A percentile compares a stretch with the other conserved stretches of the same genome.
phyloP scores from a whole-genome alignment of 768 basidiomycete genomes.

The Auricularia auricula-judae region DNA sequence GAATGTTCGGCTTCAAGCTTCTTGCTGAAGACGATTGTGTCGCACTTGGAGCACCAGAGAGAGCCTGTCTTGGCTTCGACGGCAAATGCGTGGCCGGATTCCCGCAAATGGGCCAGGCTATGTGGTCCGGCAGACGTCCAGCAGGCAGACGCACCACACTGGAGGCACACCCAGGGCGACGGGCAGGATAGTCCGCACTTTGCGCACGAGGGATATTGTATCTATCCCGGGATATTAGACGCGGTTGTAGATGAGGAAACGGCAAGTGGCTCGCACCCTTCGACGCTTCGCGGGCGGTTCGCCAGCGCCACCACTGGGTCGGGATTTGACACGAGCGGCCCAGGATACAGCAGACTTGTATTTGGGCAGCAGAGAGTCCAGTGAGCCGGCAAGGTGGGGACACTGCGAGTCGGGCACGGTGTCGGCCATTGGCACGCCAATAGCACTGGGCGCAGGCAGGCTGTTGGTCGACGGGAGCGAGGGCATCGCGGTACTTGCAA shows the following conservation, averaged over 20 bases:
- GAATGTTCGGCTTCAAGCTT: constrained; percentile 37
- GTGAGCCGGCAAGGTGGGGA: not conserved
- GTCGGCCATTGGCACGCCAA: not conserved
- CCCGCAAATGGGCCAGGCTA: constrained; percentile 42
- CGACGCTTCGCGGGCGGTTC: not conserved
- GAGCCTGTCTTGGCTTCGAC: constrained; percentile 64
- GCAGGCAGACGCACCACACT: constrained; percentile 62
- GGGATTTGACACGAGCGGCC: not conserved
- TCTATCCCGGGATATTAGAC: constrained; percentile 19
- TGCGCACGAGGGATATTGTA: constrained; percentile 51
- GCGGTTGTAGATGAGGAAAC: not conserved
- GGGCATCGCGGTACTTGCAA: no score
- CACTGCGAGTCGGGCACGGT: not conserved
- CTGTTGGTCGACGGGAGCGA: not conserved
- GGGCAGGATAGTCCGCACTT: constrained; percentile 44
- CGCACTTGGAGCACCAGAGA: constrained; percentile 62
- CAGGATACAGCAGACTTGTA: not conserved
- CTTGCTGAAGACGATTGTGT: constrained; percentile 61
- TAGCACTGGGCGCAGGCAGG: not conserved
- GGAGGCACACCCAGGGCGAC: constrained; percentile 61
- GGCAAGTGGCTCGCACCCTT: not conserved
- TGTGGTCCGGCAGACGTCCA: constrained; percentile 45
- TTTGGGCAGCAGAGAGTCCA: not conserved
- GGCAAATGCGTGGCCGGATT: constrained; percentile 53
- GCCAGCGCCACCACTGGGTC: not conserved